Evolutionary conservation across 768 basidiomycete genomes (phyloP), one percentile per base, ranked within the genome.

Genomic region (Hemileccinum rubropunctum): DNA sequence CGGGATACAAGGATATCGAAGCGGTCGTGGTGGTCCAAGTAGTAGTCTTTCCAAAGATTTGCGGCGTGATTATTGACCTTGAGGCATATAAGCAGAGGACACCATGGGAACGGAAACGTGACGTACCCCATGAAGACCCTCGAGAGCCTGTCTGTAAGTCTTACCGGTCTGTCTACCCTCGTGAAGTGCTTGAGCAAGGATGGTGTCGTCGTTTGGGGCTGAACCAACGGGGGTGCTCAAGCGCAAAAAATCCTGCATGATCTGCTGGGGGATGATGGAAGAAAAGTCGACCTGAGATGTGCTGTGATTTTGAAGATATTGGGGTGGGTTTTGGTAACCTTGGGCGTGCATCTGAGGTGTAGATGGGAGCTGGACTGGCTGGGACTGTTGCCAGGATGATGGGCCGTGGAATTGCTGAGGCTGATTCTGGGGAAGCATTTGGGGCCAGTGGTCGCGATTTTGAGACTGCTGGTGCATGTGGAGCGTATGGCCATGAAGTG

Each of bases 11-110:
- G 63, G 45, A 65, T 18, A 68, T 88, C 82, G 32, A 89, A 69
- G 36, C 80, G 78, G 45, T 76, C 73, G 50, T 79, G 81, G 58
- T 88, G 76, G 49, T 88, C 85, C 14, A 90, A 74, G 57, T 85
- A 90, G 61, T 88, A 88, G 58, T 90, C 88, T 60, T 88, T 89
- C 87, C 87, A 90, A 20, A 85, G 67, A 62, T 75, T 82, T 33
- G 84, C 77, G 11, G 71, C 64, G 34, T 78, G 76, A 23, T 72
- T 71, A 37, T 78, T 75, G 41, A 73, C 65, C 76, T 76, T 30
- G 47, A 42, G 28, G 28, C 21, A 42, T 26, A 21, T 58, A 5
- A 56, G 51, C 1, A 41, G 36, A 51, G 20, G 27, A 48, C 28
- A 27, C 15, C 12, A 32, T 18, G 37, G 39, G 20, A 23, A 20